These are phyloP conservation scores for Puccinia horiana DNA, from an alignment of 1,284 basidiomycete genomes.

Conservation along the genomic window DNA sequence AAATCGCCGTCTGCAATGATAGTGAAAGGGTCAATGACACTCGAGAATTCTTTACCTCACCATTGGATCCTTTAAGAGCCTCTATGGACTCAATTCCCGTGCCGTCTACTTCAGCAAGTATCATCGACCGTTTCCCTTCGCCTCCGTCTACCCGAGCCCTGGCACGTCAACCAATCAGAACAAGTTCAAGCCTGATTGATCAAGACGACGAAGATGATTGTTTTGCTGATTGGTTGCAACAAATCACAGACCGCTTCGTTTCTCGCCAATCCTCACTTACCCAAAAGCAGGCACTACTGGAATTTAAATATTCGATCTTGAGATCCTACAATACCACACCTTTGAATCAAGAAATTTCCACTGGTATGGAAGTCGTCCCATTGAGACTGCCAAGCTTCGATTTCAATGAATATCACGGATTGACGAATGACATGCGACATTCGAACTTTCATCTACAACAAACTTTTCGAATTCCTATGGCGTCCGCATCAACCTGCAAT, in stretches of 20 bases:
- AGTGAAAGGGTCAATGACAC: not conserved
- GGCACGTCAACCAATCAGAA: not conserved
- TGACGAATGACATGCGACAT: not conserved
- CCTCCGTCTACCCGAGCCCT: slow-evolving; percentile 3
- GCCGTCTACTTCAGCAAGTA: not conserved
- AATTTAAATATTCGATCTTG: slow-evolving; percentile 1
- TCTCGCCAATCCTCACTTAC: not conserved
- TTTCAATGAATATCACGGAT: not conserved
- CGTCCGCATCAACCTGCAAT: not conserved
- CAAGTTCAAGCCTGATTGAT: too few relatives aligned
- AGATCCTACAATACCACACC: not conserved
- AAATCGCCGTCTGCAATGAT: not conserved
- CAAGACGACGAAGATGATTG: not conserved
- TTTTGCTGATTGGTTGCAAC: slow-evolving; percentile 24
- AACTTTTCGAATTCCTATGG: not conserved
- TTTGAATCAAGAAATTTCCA: not conserved
- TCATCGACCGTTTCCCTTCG: slow-evolving; percentile 1
- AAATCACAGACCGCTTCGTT: not conserved
- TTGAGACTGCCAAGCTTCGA: not conserved
- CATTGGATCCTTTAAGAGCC: not conserved
- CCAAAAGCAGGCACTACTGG: not conserved
- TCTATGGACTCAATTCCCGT: not conserved
- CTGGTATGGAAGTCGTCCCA: not conserved
- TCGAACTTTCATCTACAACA: not conserved
- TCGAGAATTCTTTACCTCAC: not conserved